Evolutionary conservation across 768 basidiomycete genomes (phyloP).

Genomic region (Leucocoprinus sp.): DNA sequence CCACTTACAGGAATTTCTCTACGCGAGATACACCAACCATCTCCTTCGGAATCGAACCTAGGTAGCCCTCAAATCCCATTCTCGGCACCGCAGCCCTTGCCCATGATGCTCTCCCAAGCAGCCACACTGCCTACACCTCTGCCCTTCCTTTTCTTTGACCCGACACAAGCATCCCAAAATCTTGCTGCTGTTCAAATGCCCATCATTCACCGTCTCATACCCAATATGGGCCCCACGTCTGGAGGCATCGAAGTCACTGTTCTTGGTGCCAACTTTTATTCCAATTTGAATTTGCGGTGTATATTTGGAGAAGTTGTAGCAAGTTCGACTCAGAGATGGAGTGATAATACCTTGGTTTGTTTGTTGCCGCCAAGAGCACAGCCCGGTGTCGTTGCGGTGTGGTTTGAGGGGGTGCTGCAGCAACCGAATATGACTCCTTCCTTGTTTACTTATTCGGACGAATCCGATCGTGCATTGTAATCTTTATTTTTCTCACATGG

Average conservation of each 20-base stretch:
- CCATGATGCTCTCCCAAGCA: constrained; percentile 21
- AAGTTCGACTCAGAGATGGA: constrained; percentile 84
- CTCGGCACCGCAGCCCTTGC: constrained; percentile 17
- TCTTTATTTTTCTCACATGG: no score
- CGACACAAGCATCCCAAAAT: constrained; percentile 37
- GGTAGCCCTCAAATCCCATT: constrained; percentile 20
- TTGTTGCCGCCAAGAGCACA: constrained; percentile 74
- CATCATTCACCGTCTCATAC: constrained; percentile 80
- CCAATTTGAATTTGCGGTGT: constrained; percentile 61
- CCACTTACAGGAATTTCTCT: constrained; percentile 5
- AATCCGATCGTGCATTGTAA: constrained; percentile 83
- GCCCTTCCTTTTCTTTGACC: constrained; percentile 57
- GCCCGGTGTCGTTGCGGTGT: constrained; percentile 84
- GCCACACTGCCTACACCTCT: constrained; percentile 28
- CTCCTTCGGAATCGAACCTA: constrained; percentile 14
- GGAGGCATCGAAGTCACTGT: constrained; percentile 95
- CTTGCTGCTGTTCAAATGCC: constrained; percentile 45
- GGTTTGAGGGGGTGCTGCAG: constrained; percentile 69
- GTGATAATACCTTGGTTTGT: constrained; percentile 89
- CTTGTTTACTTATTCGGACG: constrained; percentile 86
- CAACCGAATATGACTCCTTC: constrained; percentile 39
- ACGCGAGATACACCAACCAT: constrained; percentile 11
- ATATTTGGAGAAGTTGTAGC: constrained; percentile 81
- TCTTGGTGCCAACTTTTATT: constrained; percentile 85
- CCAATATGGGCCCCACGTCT: constrained; percentile 75